These are phyloP conservation scores for Trebouxiophyceae sp. DNA, from an alignment of 163 green algal genomes.

Conservation along the genomic window DNA sequence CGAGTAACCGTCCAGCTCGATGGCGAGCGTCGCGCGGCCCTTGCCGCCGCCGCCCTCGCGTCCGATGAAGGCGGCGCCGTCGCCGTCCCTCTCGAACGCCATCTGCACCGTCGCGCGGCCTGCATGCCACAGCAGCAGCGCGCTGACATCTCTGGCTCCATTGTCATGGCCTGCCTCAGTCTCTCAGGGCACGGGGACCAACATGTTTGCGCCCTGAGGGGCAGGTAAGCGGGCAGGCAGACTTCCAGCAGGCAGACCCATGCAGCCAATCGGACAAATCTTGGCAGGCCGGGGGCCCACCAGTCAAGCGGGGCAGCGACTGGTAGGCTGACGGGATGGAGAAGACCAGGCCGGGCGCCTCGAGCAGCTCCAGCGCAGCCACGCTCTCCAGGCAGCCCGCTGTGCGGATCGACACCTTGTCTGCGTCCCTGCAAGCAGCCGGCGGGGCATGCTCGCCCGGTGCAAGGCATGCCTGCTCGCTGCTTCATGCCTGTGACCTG, in stretches of 20 bases:
- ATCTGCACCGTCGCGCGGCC: conserved; percentile 79
- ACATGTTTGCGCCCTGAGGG: no score
- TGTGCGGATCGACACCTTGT: conserved; percentile 32
- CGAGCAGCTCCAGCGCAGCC: conserved; percentile 38
- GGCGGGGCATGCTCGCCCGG: no score
- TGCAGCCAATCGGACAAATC: no score
- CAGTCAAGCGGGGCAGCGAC: conserved; percentile 49
- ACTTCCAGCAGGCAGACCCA: no score
- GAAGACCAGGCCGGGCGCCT: conserved; percentile 77
- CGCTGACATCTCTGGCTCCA: no score
- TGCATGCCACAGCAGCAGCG: no score
- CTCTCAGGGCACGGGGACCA: no score
- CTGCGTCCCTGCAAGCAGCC: conserved; percentile 34
- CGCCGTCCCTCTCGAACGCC: conserved; percentile 55
- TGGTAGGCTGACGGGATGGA: conserved; percentile 57
- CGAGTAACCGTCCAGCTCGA: conserved; percentile 81
- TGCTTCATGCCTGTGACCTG: no score
- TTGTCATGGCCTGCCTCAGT: no score
- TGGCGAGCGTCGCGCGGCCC: neutral
- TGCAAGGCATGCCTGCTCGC: no score
- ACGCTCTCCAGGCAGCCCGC: conserved; percentile 49
- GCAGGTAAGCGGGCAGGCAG: no score
- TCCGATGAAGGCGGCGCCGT: conserved; percentile 28
- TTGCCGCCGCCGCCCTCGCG: conserved; percentile 24
- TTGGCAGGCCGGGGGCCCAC: no score